These are phyloP conservation scores for Verticillium alfalfae DNA, from an alignment of 2,329 filamentous ascomycete genomes.

Conservation along the genomic window DNA sequence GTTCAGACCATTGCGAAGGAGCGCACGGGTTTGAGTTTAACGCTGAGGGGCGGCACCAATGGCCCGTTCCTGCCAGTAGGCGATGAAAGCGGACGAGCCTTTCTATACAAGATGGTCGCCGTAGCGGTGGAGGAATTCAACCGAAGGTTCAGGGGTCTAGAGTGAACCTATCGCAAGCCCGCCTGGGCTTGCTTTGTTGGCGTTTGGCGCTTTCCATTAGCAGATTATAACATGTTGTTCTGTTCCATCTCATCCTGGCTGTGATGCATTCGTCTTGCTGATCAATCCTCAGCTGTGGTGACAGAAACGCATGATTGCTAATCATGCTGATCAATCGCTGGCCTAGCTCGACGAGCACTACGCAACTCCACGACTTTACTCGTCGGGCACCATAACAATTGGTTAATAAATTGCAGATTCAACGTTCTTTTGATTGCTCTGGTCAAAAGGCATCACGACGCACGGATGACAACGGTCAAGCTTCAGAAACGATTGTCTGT, in stretches of 20 bases:
- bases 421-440: too few species aligned
- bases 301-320: neutral
- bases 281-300: too few species aligned
- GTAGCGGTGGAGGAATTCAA: conserved; percentile 65
- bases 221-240: neutral
- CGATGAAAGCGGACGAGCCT: conserved; percentile 70
- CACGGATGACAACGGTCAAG: neutral
- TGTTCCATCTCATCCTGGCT: neutral
- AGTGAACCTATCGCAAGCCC: conserved; percentile 13
- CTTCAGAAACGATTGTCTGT: neutral
- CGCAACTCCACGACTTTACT: neutral
- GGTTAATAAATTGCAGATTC: too few species aligned
- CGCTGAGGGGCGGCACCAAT: conserved; percentile 82
- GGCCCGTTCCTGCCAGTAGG: conserved; percentile 91
- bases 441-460: too few species aligned
- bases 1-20: conserved; percentile 97
- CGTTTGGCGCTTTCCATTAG: neutral
- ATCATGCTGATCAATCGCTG: neutral
- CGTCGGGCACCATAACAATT: too few species aligned
- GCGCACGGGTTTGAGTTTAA: conserved; percentile 84
- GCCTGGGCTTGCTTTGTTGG: neutral
- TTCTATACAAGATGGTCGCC: conserved; percentile 60
- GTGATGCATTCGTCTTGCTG: neutral
- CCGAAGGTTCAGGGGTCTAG: conserved; percentile 46
- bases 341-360: neutral